A percentile compares a stretch with the other conserved stretches of the same genome.
Evolutionary conservation across 1,284 basidiomycete species (phyloP).

Genomic region (Pseudozyma pruni): DNA sequence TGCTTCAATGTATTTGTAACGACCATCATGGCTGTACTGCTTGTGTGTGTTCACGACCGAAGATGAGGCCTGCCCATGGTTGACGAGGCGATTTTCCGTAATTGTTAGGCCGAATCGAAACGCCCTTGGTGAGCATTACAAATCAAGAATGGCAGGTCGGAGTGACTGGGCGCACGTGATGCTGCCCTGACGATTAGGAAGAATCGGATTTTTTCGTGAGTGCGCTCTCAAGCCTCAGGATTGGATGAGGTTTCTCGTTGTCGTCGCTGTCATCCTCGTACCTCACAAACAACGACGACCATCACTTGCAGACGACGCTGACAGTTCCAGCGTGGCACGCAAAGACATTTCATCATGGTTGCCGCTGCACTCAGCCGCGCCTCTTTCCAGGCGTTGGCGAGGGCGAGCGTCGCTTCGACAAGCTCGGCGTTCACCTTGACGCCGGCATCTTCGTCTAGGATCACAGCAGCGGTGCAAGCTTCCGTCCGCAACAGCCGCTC

Average conservation of each 20-base stretch:
- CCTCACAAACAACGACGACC: not conserved
- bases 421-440: conserved; percentile 16
- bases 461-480: conserved; percentile 23
- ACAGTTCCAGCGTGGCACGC: too few relatives aligned
- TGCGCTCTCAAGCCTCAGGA: not conserved
- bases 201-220: conserved; percentile 40
- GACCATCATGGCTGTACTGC: not conserved
- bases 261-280: conserved; percentile 1
- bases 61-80: too few relatives aligned
- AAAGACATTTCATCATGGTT: conserved; percentile 10
- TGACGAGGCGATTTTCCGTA: not conserved
- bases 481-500: conserved; percentile 12
- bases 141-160: not conserved
- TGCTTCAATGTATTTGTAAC: conserved; percentile 34
- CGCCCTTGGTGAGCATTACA: conserved; percentile 19
- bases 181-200: conserved; percentile 17
- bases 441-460: conserved; percentile 21
- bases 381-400: conserved; percentile 28
- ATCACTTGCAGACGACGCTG: not conserved
- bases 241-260: not conserved
- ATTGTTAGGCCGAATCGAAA: not conserved
- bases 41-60: too few relatives aligned
- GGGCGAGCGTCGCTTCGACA: conserved; percentile 20
- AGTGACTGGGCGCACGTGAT: conserved; percentile 24
- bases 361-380: conserved; percentile 28